Conservation (phyloP, 768 basidiomycete genomes). For the Trametes punicea region DNA sequence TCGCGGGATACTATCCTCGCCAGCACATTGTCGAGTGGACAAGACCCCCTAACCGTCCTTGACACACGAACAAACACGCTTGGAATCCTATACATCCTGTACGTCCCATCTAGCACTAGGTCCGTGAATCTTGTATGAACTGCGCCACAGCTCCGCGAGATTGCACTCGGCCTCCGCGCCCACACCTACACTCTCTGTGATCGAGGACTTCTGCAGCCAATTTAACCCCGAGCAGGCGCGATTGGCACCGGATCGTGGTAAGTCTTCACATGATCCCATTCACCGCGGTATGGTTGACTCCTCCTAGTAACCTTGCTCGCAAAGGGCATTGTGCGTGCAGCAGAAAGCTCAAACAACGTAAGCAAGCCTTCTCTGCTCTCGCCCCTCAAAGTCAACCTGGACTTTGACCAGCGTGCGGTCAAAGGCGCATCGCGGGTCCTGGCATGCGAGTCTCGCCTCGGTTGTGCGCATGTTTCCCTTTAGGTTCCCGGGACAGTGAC, state of each 20-base stretch:
- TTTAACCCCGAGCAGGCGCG: slow-evolving; percentile 66
- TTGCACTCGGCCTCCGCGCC: slow-evolving; percentile 39
- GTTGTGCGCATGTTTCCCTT: too few relatives aligned
- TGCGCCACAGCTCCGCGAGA: slow-evolving; percentile 52
- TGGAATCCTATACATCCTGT: slow-evolving; percentile 73
- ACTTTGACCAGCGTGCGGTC: too few relatives aligned
- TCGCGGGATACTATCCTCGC: slow-evolving; percentile 54
- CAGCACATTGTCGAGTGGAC: slow-evolving; percentile 50
- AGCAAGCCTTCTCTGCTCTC: slow-evolving; percentile 25
- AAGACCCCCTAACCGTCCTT: slow-evolving; percentile 67
- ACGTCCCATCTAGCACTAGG: slow-evolving; percentile 29
- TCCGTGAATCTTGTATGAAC: not conserved
- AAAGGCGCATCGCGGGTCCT: too few relatives aligned
- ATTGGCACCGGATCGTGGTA: slow-evolving; percentile 67
- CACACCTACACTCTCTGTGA: slow-evolving; percentile 39
- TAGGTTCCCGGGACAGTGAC: too few relatives aligned
- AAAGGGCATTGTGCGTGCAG: slow-evolving; percentile 53
- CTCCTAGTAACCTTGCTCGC: slow-evolving; percentile 61
- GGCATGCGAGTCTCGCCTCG: too few relatives aligned
- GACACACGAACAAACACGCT: slow-evolving; percentile 56
- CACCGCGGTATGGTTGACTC: slow-evolving; percentile 10
- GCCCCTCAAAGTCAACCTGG: too few relatives aligned
- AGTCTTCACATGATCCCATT: not conserved
- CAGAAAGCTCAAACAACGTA: slow-evolving; percentile 50
- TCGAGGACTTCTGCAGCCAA: slow-evolving; percentile 56